A percentile compares a stretch with the other conserved stretches of the same genome.
Conservation (phyloP, 2,329 filamentous ascomycete species). For the Paecilomyces dactylethromorphus region DNA sequence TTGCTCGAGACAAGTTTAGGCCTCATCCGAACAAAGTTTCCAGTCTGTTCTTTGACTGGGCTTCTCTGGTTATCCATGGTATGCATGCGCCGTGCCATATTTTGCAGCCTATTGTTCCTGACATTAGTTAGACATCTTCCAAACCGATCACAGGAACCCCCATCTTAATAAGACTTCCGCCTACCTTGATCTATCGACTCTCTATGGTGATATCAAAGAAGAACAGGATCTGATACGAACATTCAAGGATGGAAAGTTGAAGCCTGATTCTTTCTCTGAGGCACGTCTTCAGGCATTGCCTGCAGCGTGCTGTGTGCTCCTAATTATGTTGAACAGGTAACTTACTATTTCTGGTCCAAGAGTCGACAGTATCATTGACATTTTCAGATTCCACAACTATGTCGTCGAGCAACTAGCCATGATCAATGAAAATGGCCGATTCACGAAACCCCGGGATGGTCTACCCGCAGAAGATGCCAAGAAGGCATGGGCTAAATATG, state of each 20-base stretch:
- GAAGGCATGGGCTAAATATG: slow-evolving; percentile 59
- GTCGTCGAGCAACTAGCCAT: slow-evolving; percentile 68
- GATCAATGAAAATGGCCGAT: slow-evolving; percentile 82
- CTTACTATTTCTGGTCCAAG: background rate
- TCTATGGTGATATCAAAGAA: slow-evolving; percentile 58
- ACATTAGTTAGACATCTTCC: slow-evolving; percentile 55
- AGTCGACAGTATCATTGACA: background rate
- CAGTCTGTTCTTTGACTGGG: slow-evolving; percentile 66
- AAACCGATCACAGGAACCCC: slow-evolving; percentile 57
- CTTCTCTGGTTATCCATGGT: slow-evolving; percentile 67
- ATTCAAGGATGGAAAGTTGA: slow-evolving; percentile 64
- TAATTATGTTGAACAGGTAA: slow-evolving; percentile 61
- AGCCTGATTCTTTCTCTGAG: slow-evolving; percentile 67
- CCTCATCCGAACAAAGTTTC: slow-evolving; percentile 65
- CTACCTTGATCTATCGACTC: slow-evolving; percentile 64
- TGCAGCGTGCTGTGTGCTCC: slow-evolving; percentile 62
- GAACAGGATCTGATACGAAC: slow-evolving; percentile 50
- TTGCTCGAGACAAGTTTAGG: slow-evolving; percentile 36
- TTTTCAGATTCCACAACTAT: slow-evolving; percentile 68
- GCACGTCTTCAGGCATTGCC: slow-evolving; percentile 65
- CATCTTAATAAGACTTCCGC: slow-evolving; percentile 61
- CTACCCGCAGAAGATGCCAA: slow-evolving; percentile 45
- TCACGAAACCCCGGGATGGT: slow-evolving; percentile 55
- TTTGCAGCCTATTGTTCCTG: background rate
- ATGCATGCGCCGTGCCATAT: slow-evolving; percentile 7